A percentile compares a stretch with the other conserved stretches of the same genome.
phyloP scores from a whole-genome alignment of 495 filamentous ascomycete species.

The Neurospora hispaniola region DNA sequence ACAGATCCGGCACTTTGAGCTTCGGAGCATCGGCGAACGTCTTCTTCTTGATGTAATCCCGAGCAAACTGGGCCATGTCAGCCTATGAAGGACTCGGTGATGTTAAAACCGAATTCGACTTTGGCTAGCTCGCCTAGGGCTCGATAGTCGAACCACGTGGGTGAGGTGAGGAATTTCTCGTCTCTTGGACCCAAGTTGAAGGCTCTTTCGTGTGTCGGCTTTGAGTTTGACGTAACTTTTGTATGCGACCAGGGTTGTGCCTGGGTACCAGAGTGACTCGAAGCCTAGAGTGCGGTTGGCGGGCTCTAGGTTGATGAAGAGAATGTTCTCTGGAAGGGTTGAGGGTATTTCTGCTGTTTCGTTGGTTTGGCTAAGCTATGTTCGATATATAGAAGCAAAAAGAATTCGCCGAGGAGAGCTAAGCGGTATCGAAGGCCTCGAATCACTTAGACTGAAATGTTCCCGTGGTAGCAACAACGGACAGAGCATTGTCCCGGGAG shows the following conservation, averaged over 20 bases:
- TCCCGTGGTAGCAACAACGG: neutral
- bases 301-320: neutral
- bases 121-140: no score
- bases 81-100: neutral
- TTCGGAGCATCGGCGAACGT: neutral
- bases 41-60: neutral
- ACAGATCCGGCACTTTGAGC: neutral
- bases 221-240: no score
- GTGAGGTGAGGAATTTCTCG: no score
- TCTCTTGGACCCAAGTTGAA: no score
- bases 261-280: no score
- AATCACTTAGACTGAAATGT: neutral
- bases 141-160: no score
- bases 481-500: neutral
- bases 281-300: no score
- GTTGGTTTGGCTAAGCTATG: neutral
- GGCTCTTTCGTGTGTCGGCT: no score
- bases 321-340: neutral
- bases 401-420: neutral
- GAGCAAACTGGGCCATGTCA: neutral
- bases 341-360: neutral
- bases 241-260: no score
- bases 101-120: no score
- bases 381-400: neutral
- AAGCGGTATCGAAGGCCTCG: neutral